These are phyloP conservation scores for Arabidopsis arenosa DNA, from an alignment of 345 rosid genomes.

Conservation along the genomic window DNA sequence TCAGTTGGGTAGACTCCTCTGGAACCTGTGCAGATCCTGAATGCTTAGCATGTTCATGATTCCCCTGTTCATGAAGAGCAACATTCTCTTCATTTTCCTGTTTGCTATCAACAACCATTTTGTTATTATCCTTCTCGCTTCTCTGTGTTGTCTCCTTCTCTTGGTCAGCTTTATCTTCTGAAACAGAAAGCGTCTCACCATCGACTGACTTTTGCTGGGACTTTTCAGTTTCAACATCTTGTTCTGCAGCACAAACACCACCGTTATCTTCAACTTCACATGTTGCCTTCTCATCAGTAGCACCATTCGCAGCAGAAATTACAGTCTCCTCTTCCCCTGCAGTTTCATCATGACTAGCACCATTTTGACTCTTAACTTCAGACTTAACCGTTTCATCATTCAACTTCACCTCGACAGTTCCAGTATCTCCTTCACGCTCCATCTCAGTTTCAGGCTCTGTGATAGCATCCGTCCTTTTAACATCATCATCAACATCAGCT, in stretches of 20 bases:
- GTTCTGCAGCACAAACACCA: slow-evolving; percentile 4
- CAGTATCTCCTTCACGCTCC: slow-evolving; percentile 14
- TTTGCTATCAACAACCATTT: slow-evolving; percentile 14
- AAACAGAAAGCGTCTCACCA: slow-evolving; percentile 25
- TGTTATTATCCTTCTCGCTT: background rate
- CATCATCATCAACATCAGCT: slow-evolving; percentile 21
- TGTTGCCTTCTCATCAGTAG: slow-evolving; percentile 1
- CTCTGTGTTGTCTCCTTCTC: background rate
- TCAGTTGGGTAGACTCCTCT: too few species aligned
- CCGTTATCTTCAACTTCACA: slow-evolving; percentile 14
- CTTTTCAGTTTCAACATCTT: slow-evolving; percentile 7
- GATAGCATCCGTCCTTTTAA: slow-evolving; percentile 13
- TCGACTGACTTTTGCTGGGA: slow-evolving; percentile 1
- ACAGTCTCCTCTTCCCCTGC: slow-evolving; percentile 8
- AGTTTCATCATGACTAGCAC: slow-evolving; percentile 6
- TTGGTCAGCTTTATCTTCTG: slow-evolving; percentile 13
- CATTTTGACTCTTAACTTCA: background rate
- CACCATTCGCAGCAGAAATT: background rate
- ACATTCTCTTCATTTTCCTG: slow-evolving; percentile 11
- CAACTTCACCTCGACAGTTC: slow-evolving; percentile 15
- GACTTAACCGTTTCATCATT: background rate
- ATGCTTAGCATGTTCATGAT: too few species aligned
- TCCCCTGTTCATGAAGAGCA: slow-evolving; percentile 30
- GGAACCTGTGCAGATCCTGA: too few species aligned
- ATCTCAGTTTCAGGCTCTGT: background rate